Percentiles rank a stretch among this genome's conserved stretches.
These are phyloP conservation scores for Boletus subcaerulescens DNA, from an alignment of 768 basidiomycete species.

Conservation along the genomic window DNA sequence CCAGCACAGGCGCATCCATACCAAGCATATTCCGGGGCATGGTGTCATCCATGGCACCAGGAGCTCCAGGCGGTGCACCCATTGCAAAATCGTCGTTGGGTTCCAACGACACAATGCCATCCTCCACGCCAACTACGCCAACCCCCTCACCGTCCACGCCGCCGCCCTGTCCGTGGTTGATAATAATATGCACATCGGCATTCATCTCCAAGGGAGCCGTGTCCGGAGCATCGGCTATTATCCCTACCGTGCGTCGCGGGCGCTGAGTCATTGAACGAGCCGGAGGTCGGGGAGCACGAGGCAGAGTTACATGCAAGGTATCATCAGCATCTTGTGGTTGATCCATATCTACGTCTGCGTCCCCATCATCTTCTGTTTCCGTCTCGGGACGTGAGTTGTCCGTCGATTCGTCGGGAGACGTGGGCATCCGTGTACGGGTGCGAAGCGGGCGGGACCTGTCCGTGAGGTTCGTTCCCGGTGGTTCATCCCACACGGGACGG, in stretches of 20 bases:
- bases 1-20: conserved; percentile 25
- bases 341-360: conserved; percentile 52
- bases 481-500: conserved; percentile 57
- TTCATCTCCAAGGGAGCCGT: conserved; percentile 39
- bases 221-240: conserved; percentile 39
- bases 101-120: conserved; percentile 72
- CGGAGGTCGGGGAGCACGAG: conserved; percentile 26
- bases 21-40: conserved; percentile 27
- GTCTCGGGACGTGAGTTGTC: conserved; percentile 64
- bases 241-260: conserved; percentile 45
- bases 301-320: conserved; percentile 30
- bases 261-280: conserved; percentile 35
- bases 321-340: conserved; percentile 35
- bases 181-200: conserved; percentile 50
- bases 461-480: conserved; percentile 19
- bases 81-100: conserved; percentile 87
- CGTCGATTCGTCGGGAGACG: conserved; percentile 42
- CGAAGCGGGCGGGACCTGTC: conserved; percentile 32
- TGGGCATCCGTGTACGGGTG: conserved; percentile 29
- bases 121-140: conserved; percentile 53
- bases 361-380: conserved; percentile 78
- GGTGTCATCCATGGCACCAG: conserved; percentile 62
- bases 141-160: conserved; percentile 43
- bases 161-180: conserved; percentile 43
- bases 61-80: conserved; percentile 90